Conservation (phyloP, 2,329 filamentous ascomycete genomes). For the Emergomyces africanus region DNA sequence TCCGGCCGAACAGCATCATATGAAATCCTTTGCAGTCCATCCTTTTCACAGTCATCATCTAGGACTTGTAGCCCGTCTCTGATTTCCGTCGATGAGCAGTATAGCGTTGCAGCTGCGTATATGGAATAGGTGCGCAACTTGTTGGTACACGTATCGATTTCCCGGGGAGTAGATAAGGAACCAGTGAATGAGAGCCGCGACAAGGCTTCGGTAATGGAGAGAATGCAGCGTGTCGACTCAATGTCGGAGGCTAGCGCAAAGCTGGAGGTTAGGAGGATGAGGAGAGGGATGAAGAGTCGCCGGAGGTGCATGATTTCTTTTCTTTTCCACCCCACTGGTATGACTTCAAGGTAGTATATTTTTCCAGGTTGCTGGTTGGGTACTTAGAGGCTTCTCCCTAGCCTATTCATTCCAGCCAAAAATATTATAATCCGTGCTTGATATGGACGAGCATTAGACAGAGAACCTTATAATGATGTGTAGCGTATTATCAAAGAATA, state of each 20-base stretch:
- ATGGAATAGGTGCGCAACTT: constrained; percentile 21
- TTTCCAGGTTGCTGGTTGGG: neutral
- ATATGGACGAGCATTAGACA: neutral
- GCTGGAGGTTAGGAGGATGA: neutral
- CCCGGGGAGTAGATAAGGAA: constrained; percentile 7
- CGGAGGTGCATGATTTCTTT: neutral
- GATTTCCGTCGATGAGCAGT: constrained; percentile 16
- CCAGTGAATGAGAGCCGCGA: constrained; percentile 21
- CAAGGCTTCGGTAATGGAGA: constrained; percentile 20
- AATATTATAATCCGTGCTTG: neutral
- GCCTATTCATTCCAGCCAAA: neutral
- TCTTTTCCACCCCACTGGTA: neutral
- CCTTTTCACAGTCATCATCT: constrained; percentile 16
- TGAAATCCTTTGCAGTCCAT: constrained; percentile 16
- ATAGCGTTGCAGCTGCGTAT: constrained; percentile 23
- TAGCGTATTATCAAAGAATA: neutral
- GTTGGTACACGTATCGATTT: constrained; percentile 22
- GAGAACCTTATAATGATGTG: neutral
- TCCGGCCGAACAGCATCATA: constrained; percentile 12
- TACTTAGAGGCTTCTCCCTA: neutral
- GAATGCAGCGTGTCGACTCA: neutral
- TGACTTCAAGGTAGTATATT: too few relatives aligned
- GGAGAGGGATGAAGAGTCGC: neutral
- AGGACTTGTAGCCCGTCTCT: constrained; percentile 16
- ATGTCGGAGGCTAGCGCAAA: neutral